phyloP scores from a whole-genome alignment of 2,329 filamentous ascomycete genomes.

The Colletotrichum graminicola region DNA sequence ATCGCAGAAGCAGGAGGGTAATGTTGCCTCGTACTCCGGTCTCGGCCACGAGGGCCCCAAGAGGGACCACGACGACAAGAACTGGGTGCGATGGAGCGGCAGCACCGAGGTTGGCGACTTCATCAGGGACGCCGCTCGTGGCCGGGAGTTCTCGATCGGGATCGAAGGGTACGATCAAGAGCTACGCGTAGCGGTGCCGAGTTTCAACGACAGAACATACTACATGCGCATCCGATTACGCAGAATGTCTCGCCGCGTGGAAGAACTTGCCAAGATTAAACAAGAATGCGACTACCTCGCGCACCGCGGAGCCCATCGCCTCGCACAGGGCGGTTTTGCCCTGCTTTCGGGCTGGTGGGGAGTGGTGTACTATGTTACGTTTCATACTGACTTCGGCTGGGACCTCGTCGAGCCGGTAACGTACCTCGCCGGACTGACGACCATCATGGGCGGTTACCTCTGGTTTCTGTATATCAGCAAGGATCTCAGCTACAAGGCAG shows the following conservation, averaged over 20 bases:
- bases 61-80: constrained; percentile 54
- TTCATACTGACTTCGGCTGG: constrained; percentile 85
- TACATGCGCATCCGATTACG: constrained; percentile 84
- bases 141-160: constrained; percentile 85
- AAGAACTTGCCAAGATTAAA: constrained; percentile 79
- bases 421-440: constrained; percentile 87
- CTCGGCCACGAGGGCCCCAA: constrained; percentile 71
- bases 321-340: constrained; percentile 84
- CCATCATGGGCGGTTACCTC: constrained; percentile 89
- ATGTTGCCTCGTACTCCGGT: constrained; percentile 79
- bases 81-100: constrained; percentile 87
- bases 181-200: constrained; percentile 84
- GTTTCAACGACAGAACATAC: constrained; percentile 90
- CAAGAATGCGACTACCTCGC: constrained; percentile 84
- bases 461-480: constrained; percentile 96
- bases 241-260: constrained; percentile 77
- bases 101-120: constrained; percentile 95
- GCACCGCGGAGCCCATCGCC: constrained; percentile 79
- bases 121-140: constrained; percentile 87
- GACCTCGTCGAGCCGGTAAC: constrained; percentile 92
- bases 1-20: constrained; percentile 47
- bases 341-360: constrained; percentile 84
- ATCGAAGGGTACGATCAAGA: constrained; percentile 77
- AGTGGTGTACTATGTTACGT: constrained; percentile 79
- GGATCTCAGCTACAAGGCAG: constrained; percentile 87